These are phyloP conservation scores for Ogataea neopini DNA, from an alignment of 805 yeast genomes.

Conservation along the genomic window DNA sequence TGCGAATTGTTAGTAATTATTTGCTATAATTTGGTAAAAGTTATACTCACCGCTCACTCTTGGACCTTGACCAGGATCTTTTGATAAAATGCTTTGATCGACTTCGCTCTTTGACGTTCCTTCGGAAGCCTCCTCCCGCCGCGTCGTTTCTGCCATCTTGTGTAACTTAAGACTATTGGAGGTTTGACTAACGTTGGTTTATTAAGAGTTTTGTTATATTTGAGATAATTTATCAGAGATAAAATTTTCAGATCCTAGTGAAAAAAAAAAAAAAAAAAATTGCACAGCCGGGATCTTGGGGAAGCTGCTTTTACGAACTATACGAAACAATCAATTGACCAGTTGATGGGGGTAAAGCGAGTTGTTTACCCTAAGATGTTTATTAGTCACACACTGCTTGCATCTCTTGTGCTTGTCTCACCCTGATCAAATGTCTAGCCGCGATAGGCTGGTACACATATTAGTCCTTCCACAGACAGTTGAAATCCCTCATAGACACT, in stretches of 20 bases:
- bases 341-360: not conserved
- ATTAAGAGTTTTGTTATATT: not conserved
- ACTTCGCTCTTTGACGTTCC: slow-evolving; percentile 1
- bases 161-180: not conserved
- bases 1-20: slow-evolving; percentile 9
- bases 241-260: slow-evolving; percentile 4
- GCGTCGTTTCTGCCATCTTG: slow-evolving; percentile 3
- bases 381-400: too few relatives aligned
- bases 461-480: too few relatives aligned
- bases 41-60: slow-evolving; percentile 33
- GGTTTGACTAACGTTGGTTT: not conserved
- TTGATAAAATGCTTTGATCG: slow-evolving; percentile 6
- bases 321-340: not conserved
- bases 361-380: too few relatives aligned
- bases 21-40: not conserved
- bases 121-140: slow-evolving; percentile 9
- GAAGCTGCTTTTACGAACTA: not conserved
- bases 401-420: too few relatives aligned
- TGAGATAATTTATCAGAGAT: not conserved
- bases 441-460: too few relatives aligned
- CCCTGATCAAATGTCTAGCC: too few relatives aligned
- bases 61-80: slow-evolving; percentile 30
- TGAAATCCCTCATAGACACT: too few relatives aligned
- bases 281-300: slow-evolving; percentile 3
- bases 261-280: slow-evolving; percentile 3